Base-by-base conservation (phyloP, 208 protist genomes). In the Leishmania martiniquensis region DNA sequence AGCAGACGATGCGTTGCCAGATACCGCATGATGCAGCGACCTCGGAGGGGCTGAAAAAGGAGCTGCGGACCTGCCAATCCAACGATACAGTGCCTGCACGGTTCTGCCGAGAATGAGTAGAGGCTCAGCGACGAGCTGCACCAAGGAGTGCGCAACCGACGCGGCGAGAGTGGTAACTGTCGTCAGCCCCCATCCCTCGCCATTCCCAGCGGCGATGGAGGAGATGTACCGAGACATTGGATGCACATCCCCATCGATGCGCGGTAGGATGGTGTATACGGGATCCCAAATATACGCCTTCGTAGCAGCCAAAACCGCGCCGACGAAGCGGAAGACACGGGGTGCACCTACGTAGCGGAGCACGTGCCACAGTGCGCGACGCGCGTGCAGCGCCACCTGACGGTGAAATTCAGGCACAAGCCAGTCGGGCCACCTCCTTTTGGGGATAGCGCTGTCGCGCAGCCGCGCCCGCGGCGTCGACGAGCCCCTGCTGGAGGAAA, bases 301-400 rank as follows among this genome's bases (percentile, higher is more conserved):
- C 20, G 29, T 6, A 6, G 47, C 2, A 2, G 7, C 47, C 49
- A 79, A 25, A 54, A 77, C n/a, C 39, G 62, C 49, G 44, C 67
- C 57, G 4, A 39, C 12, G 9, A 66, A 45, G 12, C 71, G 69
- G 51, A 67, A 22, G n/a, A 34, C 52, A 13, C 54, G 59, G 45
- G 44, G n/a, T 32, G 62, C 45, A 20, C 49, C 73, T 45, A 77
- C 34, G 34, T n/a, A 32, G 13, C 32, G 4, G 0, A 68, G 32
- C 13, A 65, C 17, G 9, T 62, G 49, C n/a, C 68, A 39, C 42
- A 77, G 20, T 34, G 32, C 37, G 20, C 55, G 65, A 34, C 81
- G 86, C n/a, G 71, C 20, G 39, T 77, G 77, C 57, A 87, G 70
- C 20, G 83, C 83, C 1, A 85, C 34, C 72, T 87, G 86, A 17